phyloP scores from a whole-genome alignment of 23 red algal species.

The Gracilariopsis chorda region DNA sequence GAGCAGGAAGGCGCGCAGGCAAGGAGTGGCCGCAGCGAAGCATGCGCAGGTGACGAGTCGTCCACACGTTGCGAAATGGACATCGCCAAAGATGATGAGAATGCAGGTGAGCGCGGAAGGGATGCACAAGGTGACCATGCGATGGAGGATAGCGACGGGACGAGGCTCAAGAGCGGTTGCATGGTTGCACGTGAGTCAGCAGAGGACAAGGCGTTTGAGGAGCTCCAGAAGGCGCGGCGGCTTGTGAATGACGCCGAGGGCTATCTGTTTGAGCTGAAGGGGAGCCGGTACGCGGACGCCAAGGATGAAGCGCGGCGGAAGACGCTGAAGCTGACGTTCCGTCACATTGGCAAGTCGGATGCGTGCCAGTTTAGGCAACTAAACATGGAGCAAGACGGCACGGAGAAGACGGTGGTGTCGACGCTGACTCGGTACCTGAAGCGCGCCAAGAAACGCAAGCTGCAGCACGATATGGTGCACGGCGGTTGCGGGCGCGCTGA shows the following conservation, averaged over 20 bases:
- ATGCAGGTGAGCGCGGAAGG: neutral
- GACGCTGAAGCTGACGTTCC: neutral
- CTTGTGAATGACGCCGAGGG: neutral
- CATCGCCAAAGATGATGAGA: neutral
- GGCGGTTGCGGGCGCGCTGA: neutral
- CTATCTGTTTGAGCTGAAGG: neutral
- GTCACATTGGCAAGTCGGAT: neutral
- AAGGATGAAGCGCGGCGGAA: neutral
- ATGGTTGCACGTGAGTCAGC: neutral
- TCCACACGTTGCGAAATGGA: neutral
- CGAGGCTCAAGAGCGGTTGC: neutral
- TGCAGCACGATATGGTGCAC: neutral
- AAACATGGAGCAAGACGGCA: neutral
- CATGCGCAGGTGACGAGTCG: neutral
- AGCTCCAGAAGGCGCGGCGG: neutral
- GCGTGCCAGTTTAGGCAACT: conserved; percentile 12
- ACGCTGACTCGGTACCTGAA: neutral
- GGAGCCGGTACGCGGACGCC: neutral
- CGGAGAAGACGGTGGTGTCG: neutral
- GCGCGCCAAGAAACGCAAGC: neutral
- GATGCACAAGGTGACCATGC: neutral
- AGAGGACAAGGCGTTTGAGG: neutral
- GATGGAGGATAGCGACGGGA: neutral
- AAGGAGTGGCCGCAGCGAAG: neutral
- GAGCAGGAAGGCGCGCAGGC: neutral